Base-by-base conservation (phyloP, 2,329 filamentous ascomycete genomes). In the Onygenales sp. region DNA sequence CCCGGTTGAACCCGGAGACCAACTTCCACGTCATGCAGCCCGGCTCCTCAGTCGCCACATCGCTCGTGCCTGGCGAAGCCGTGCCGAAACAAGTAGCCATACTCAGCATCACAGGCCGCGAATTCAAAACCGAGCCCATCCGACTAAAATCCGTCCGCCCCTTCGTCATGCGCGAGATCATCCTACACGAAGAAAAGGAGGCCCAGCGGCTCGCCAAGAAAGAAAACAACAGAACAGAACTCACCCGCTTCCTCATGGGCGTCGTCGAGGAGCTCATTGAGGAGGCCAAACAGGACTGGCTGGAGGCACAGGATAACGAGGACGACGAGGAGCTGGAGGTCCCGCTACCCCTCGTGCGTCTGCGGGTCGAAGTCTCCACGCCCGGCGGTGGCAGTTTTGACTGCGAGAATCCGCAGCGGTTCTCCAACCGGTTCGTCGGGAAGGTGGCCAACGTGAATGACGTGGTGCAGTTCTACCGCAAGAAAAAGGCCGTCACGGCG, bases 1-100 rank as follows among this genome's bases (percentile, higher is more conserved):
- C 93, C 0, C 74, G 76, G 1, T 77, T 83, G 46, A 98, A 97
- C 62, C 82, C 87, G 0, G 89, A 95, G 63, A 95, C 86, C 47
- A 86, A 86, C 0, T 98, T 98, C 61, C 84, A 93, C 61, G 92
- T 98, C 58, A 96, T 98, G 82, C 93, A 98, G 63, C 93, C 93
- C 0, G 93, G 93, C 0, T 98, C 93, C 0, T 97, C 93, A 0
- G 86, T 98, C 0, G 93, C 92, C 0, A 98, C 93, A 1, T 97
- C 93, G 0, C 75, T 98, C 0, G 84, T 93, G 7, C 86, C 87
- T 0, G 91, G 91, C 32, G 93, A 98, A 70, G 88, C 93, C 0
- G 88, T 90, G 1, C 77, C 88, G 6, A 98, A 98, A 66, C 87
- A 97, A 53, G 88, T 97, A 6, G 85, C 90, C 1, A 86, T 98